Evolutionary conservation across 2,329 filamentous ascomycete genomes (phyloP), one percentile per base, ranked within the genome.

Genomic region (Aspergillus quadrilineatus): DNA sequence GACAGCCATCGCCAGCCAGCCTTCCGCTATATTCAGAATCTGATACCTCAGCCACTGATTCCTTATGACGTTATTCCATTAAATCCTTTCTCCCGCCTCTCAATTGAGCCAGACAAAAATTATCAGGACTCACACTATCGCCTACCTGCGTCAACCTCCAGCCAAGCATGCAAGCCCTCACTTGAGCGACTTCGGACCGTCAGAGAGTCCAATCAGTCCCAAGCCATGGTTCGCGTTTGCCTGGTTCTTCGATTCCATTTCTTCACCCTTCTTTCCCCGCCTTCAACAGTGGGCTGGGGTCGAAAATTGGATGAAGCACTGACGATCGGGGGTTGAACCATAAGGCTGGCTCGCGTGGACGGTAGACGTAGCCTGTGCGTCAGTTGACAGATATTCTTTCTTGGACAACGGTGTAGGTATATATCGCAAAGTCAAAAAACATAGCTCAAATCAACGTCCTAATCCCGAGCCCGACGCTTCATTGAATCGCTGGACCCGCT

Each of bases 211-310:
- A 12, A 37, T 12, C 34, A 37, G 8, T 15, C 22, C 9, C 32
- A 10, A 53, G 4, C 56, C 56, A 58, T 44, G 56, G 56, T 55
- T 47, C 26, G 10, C 6, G 7, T 7, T 29, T 36, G 36, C 47
- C 50, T 12, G 56, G 39, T 10, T 30, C 52, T 55, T 55, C 51
- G 15, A 52, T 49, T 55, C 56, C 56, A 58, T 58, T 47, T 22
- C 37, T 47, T 34, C 15, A 36, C 37, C 14, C 50, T 17, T 39
- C 50, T 34, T 6, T 45, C 22, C 26, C 46, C 32, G 46, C 29
- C 37, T 56, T 26, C 41, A 10, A 29, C 6, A 28, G 10, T 42
- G 15, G n/a, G 26, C 15, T 12, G n/a, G 48, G 28, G 34, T 36
- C 28, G 36, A 41, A 50, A 42, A 32, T 42, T 42, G 39, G 39